Evolutionary conservation across 768 basidiomycete species (phyloP), one percentile per base, ranked within the genome.

Genomic region (Rhodotorula kratochvilovae): DNA sequence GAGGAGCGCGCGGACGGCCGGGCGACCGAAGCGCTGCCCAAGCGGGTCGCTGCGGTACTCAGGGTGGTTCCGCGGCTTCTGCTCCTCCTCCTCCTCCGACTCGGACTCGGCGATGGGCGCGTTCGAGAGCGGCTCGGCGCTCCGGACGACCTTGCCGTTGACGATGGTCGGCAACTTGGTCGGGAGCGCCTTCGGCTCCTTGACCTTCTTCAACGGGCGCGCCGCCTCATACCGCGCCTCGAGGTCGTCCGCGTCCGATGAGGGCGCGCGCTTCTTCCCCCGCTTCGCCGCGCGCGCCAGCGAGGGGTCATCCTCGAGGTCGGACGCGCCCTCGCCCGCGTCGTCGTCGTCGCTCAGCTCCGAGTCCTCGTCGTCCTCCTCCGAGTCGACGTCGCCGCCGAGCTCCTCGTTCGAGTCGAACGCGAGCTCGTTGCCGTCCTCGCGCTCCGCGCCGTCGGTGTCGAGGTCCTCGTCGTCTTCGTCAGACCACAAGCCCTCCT

Each of bases 21-120:
- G 85, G 36, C 91, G 86, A n/a, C 93, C 93, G 76, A 92, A 92
- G 43, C 92, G 86, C 72, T 90, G 88, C 21, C 90, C 91, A 2
- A 76, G 55, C 54, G 76, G 76, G 48, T 78, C 74, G 55, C 71
- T 72, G 27, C 54, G 51, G 46, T 72, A 72, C 62, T 67, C 74
- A 48, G 43, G 58, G 68, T 46, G 62, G 57, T 63, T 56, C 31
- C 56, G 53, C 39, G 36, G 43, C 55, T 43, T 25, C 25, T 55
- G 58, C 51, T 63, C 68, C 42, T 74, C 68, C 27, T 61, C 61
- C 39, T 69, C 71, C 29, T 67, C 64, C 33, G 65, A 63, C 36
- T 72, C 71, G 25, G 71, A 72, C 16, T 50, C 59, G 17, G 33
- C 21, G 11, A 63, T 43, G 2, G 63, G 50, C 19, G 45, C 58